A percentile compares a stretch with the other conserved stretches of the same genome.
These are phyloP conservation scores for Daldinia vernicosa DNA, from an alignment of 495 filamentous ascomycete genomes.

Conservation along the genomic window DNA sequence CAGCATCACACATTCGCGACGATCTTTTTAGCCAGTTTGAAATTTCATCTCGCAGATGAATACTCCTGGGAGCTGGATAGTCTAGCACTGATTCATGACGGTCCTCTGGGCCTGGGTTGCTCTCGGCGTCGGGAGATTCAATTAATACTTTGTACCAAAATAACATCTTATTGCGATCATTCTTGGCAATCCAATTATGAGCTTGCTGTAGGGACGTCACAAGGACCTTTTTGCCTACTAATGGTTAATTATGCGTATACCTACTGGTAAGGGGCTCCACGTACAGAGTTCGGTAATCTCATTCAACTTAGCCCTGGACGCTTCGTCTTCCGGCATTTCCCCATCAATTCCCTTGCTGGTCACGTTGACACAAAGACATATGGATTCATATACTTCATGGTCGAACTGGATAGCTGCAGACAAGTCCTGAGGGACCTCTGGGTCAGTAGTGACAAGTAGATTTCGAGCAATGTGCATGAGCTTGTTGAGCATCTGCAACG, in stretches of 20 bases:
- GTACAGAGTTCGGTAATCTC: conserved; percentile 65
- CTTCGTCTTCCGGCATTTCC: conserved; percentile 75
- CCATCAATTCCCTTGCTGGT: conserved; percentile 91
- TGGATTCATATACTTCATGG: conserved; percentile 80
- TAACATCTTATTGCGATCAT: conserved; percentile 88
- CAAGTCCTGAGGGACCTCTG: conserved; percentile 83
- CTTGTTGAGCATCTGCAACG: conserved; percentile 85
- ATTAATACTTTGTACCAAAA: conserved; percentile 83
- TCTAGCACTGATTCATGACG: conserved; percentile 42
- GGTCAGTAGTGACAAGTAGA: conserved; percentile 76
- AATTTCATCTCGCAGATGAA: conserved; percentile 52
- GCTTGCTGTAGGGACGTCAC: conserved; percentile 90
- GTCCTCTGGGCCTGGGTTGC: conserved; percentile 54
- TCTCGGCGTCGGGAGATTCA: conserved; percentile 52
- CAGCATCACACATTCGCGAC: conserved; percentile 57
- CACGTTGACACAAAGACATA: conserved; percentile 85
- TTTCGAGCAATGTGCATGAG: conserved; percentile 86
- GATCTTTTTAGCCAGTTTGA: conserved; percentile 63
- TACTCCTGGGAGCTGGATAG: conserved; percentile 39
- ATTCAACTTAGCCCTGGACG: conserved; percentile 56
- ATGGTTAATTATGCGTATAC: conserved; percentile 36
- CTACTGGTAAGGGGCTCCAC: conserved; percentile 19
- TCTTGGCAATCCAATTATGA: conserved; percentile 91
- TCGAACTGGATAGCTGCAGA: conserved; percentile 81
- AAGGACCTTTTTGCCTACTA: conserved; percentile 81